Evolutionary conservation across 2,329 filamentous ascomycete genomes (phyloP).

Genomic region (Cordyceps cicadae): DNA sequence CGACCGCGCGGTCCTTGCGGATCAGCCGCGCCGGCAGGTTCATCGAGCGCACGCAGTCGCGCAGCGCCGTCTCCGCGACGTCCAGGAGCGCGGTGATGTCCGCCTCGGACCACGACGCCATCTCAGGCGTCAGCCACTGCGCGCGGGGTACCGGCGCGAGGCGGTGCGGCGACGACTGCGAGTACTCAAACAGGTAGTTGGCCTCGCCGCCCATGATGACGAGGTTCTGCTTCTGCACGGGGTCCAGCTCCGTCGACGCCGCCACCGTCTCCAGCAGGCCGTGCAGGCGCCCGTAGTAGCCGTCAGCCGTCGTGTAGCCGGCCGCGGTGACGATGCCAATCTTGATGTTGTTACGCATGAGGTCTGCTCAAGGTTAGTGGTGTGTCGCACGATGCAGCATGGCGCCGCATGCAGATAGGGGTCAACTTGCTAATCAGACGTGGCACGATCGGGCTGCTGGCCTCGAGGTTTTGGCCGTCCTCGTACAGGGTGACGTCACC

Average conservation of each 20-base stretch:
- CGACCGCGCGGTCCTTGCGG: constrained; percentile 81
- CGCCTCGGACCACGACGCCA: constrained; percentile 66
- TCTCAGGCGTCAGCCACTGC: constrained; percentile 69
- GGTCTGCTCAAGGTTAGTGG: constrained; percentile 30
- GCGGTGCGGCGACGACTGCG: constrained; percentile 53
- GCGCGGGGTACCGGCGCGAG: constrained; percentile 58
- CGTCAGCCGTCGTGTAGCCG: constrained; percentile 79
- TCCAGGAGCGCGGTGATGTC: constrained; percentile 79
- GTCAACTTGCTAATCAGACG: constrained; percentile 40
- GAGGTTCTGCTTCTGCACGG: constrained; percentile 64
- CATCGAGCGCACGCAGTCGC: constrained; percentile 72
- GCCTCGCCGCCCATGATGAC: constrained; percentile 93
- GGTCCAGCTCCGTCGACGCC: constrained; percentile 47
- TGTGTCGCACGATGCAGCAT: not conserved
- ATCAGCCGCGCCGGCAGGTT: constrained; percentile 71
- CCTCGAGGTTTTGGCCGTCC: constrained; percentile 71
- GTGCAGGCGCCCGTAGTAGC: constrained; percentile 79
- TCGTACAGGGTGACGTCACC: constrained; percentile 96
- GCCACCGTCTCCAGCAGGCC: constrained; percentile 77
- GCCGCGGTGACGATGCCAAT: constrained; percentile 96
- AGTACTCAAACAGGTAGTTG: constrained; percentile 87
- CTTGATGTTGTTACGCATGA: constrained; percentile 69
- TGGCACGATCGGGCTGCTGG: constrained; percentile 68
- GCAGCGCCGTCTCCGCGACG: constrained; percentile 75
- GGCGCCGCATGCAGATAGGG: not conserved